Conservation (phyloP, 2,329 filamentous ascomycete species). For the Xylariaceae sp. region DNA sequence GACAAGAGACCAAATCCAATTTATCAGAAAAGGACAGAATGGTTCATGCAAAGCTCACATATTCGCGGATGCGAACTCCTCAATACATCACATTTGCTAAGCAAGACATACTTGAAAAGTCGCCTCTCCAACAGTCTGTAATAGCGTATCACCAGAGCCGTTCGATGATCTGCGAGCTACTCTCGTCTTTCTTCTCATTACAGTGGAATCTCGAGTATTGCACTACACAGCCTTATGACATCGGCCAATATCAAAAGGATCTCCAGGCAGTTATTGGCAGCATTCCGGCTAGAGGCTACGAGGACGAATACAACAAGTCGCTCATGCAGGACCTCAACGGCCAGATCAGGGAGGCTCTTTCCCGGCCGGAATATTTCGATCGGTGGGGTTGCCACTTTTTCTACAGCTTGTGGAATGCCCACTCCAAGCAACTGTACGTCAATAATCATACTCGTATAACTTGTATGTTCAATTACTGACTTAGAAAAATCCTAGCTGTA, state of each 20-base stretch:
- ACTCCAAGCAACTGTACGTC: slow-evolving; percentile 56
- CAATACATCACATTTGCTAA: slow-evolving; percentile 5
- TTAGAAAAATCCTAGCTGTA: slow-evolving; percentile 49
- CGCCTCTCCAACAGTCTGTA: slow-evolving; percentile 42
- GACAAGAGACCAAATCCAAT: slow-evolving; percentile 4
- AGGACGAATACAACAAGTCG: slow-evolving; percentile 51
- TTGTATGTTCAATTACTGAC: background rate
- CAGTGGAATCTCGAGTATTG: slow-evolving; percentile 47
- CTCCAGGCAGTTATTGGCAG: slow-evolving; percentile 43
- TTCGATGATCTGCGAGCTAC: slow-evolving; percentile 56
- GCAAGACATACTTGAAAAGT: slow-evolving; percentile 30
- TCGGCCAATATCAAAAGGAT: slow-evolving; percentile 17
- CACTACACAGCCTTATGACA: background rate
- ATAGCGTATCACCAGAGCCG: slow-evolving; percentile 61
- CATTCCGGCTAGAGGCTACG: slow-evolving; percentile 44
- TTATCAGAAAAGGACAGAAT: slow-evolving; percentile 26
- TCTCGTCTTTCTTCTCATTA: slow-evolving; percentile 54
- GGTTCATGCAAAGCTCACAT: slow-evolving; percentile 47
- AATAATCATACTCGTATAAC: background rate
- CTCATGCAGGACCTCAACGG: slow-evolving; percentile 60
- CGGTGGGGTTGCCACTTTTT: slow-evolving; percentile 67
- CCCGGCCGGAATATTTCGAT: slow-evolving; percentile 46
- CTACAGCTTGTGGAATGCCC: slow-evolving; percentile 61
- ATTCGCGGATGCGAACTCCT: slow-evolving; percentile 36
- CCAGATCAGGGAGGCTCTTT: slow-evolving; percentile 58